phyloP scores from a whole-genome alignment of 306 rosid species.

The Prinsepia uniflora region DNA sequence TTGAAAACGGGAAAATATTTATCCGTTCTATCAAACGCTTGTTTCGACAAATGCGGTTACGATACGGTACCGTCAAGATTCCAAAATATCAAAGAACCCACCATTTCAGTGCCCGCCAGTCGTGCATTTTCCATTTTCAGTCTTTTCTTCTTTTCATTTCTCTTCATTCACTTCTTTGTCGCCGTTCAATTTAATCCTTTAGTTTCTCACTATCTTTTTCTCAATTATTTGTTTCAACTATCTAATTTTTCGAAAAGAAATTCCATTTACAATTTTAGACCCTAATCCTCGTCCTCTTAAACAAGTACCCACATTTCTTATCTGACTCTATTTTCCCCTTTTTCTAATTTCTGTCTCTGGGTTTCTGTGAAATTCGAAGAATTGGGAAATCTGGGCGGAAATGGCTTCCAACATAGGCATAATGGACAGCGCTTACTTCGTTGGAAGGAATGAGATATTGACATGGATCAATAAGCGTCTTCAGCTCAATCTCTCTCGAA shows the following conservation, averaged over 20 bases:
- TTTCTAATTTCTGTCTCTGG: conserved; percentile 7
- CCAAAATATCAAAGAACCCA: not conserved
- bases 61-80: not conserved
- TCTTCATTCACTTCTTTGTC: not conserved
- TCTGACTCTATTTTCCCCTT: not conserved
- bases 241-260: not conserved
- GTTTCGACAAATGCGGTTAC: conserved; percentile 1
- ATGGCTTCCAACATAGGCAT: conserved; percentile 91
- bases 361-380: conserved; percentile 10
- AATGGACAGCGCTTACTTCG: conserved; percentile 95
- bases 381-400: conserved; percentile 25
- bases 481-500: conserved; percentile 80
- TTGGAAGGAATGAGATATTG: conserved; percentile 90
- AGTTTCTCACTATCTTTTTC: conserved; percentile 18
- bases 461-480: conserved; percentile 87
- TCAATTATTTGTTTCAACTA: not conserved
- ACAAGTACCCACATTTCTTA: not conserved
- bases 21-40: not conserved
- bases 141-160: not conserved
- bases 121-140: conserved; percentile 6
- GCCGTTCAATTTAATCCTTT: not conserved
- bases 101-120: conserved; percentile 4
- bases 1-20: not conserved
- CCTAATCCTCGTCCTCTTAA: not conserved
- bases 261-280: not conserved